Conservation (phyloP, 441 rosid species). For the Adansonia gregorii region DNA sequence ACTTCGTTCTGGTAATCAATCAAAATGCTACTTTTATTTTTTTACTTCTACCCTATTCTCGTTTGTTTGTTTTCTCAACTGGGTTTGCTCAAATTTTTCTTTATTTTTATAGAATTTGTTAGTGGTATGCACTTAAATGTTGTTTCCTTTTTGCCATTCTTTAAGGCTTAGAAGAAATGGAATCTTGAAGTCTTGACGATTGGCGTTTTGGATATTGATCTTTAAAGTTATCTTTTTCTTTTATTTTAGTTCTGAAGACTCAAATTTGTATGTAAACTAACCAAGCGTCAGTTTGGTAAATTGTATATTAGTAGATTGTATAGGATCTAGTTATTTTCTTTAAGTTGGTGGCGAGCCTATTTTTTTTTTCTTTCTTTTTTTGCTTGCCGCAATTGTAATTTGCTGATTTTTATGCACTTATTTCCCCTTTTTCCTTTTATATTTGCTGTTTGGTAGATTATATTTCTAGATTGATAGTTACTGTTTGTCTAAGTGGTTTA, state of each 20-base stretch:
- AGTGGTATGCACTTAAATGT: background rate
- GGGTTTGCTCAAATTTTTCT: slow-evolving; percentile 31
- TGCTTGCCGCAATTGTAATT: background rate
- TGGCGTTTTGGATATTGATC: background rate
- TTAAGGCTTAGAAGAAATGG: background rate
- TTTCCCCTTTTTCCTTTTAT: background rate
- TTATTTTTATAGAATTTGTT: slow-evolving; percentile 25
- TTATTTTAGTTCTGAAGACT: background rate
- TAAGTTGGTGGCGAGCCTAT: slow-evolving; percentile 3
- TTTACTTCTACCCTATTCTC: slow-evolving; percentile 31
- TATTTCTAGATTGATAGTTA: slow-evolving; percentile 16
- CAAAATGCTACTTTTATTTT: slow-evolving; percentile 7
- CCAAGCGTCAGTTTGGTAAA: background rate
- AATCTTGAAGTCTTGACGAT: background rate
- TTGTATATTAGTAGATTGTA: background rate
- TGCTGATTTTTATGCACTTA: background rate
- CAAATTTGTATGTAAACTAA: background rate
- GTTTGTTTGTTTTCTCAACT: slow-evolving; percentile 30
- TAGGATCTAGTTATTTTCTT: slow-evolving; percentile 14
- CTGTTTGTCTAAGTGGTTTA: slow-evolving; percentile 22
- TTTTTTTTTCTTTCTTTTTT: background rate
- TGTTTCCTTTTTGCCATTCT: background rate
- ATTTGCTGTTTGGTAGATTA: slow-evolving; percentile 17
- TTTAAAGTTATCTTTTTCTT: background rate
- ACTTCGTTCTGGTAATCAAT: slow-evolving; percentile 78